Percentiles rank a stretch among this genome's conserved stretches.
Evolutionary conservation across 176 grass and related monocot species (phyloP).

Genomic region (Oryza meyeriana): DNA sequence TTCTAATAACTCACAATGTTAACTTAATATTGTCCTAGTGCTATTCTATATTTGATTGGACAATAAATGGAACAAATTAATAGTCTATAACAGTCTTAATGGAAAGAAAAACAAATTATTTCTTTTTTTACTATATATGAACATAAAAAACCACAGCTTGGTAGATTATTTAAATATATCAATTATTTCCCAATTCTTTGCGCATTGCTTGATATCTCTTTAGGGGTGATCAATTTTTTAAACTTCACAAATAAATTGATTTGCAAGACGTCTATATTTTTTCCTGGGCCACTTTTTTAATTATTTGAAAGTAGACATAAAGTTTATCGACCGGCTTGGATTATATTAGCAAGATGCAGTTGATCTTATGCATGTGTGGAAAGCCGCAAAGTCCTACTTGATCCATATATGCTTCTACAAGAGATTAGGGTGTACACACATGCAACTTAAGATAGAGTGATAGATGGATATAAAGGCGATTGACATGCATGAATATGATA

Average conservation of each 20-base stretch:
- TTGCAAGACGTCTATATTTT: not conserved
- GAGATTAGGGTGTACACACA: not conserved
- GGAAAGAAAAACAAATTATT: not conserved
- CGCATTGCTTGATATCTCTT: too few species aligned
- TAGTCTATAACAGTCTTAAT: not conserved
- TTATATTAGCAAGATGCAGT: not conserved
- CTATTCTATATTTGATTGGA: not conserved
- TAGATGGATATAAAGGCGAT: conserved; percentile 15
- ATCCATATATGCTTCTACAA: not conserved
- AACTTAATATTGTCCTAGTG: not conserved
- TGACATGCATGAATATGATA: not conserved
- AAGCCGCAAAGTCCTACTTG: not conserved
- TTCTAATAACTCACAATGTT: not conserved
- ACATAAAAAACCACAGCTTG: not conserved
- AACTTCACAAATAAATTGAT: too few species aligned
- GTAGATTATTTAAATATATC: not conserved
- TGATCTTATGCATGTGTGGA: not conserved
- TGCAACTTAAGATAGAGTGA: conserved; percentile 3
- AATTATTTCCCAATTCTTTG: too few species aligned
- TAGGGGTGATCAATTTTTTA: too few species aligned
- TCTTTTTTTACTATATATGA: not conserved
- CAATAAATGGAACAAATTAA: not conserved
- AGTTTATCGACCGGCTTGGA: not conserved
- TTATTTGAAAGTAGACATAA: not conserved
- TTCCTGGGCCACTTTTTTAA: not conserved